Percentiles rank a stretch among this genome's conserved stretches.
Evolutionary conservation across 768 basidiomycete genomes (phyloP).

Genomic region (Daedaleopsis sinensis): DNA sequence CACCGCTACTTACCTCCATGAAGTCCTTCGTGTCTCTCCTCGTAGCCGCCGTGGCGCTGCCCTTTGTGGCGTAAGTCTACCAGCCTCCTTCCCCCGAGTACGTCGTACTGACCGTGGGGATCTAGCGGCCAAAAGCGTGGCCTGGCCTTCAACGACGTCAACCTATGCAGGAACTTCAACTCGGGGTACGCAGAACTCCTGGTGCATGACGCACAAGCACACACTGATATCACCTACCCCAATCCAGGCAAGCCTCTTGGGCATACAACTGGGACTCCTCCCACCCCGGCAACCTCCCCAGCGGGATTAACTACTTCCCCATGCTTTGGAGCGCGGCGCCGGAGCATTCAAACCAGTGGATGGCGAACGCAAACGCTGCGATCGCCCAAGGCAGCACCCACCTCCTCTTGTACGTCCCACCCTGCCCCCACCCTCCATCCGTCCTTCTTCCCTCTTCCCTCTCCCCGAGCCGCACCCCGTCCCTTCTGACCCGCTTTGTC

Average conservation of each 20-base stretch:
- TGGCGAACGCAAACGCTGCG: constrained; percentile 28
- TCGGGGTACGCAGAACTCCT: constrained; percentile 12
- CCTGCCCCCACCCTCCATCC: background rate
- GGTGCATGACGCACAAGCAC: background rate
- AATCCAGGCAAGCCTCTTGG: constrained; percentile 26
- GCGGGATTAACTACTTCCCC: constrained; percentile 27
- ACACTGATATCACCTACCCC: no score
- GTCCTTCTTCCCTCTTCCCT: background rate
- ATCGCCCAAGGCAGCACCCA: constrained; percentile 31
- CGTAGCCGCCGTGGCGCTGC: no score
- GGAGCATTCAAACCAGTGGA: constrained; percentile 27
- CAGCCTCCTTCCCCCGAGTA: no score
- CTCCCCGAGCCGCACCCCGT: no score
- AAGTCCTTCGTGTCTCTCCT: no score
- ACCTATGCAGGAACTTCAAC: constrained; percentile 24
- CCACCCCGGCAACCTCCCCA: constrained; percentile 20
- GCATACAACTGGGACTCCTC: constrained; percentile 33
- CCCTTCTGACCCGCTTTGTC: background rate
- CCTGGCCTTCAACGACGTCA: constrained; percentile 31
- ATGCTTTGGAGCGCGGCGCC: constrained; percentile 30
- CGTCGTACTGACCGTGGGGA: no score
- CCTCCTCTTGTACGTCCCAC: constrained; percentile 28
- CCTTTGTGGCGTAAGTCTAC: no score
- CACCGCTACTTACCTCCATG: no score
- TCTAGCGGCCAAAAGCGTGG: constrained; percentile 26